Evolutionary conservation across 2,329 filamentous ascomycete genomes (phyloP), one percentile per base, ranked within the genome.

Genomic region (Paramyrothecium roridum): DNA sequence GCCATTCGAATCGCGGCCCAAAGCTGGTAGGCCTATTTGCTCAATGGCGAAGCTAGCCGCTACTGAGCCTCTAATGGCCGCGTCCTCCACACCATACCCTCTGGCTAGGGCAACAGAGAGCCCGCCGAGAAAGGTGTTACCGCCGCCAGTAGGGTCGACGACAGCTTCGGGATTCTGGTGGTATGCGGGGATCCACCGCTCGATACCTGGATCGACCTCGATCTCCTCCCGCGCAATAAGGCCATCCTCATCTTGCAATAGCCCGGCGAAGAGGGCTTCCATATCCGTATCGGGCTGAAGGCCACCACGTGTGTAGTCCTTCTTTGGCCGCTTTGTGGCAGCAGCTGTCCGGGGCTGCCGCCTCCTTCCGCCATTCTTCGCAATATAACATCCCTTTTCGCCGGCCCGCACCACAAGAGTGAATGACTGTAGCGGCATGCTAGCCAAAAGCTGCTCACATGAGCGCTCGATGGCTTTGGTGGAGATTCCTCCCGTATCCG

Each of bases 31-130:
- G 1, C 95, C 93, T 52, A 96, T 86, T 71, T 99, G 95, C 73
- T 99, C 93, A 64, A 99, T 96, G 17, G 91, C 91, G 71, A 96
- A 95, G 65, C 92, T 93, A 8, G 95, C 93, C 2, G 91, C 88
- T 7, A 98, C 81, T 48, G 84, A 88, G 4, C 87, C 95, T 84
- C 88, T 93, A 0, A 84, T 78, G 6, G 89, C 86, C 6, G 91
- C 92, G 63, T 91, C 86, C 57, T 87, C 84, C 45, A 90, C 76
- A 23, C 70, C 67, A 61, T 81, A 77, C 1, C 83, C 85, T 52
- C 88, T 75, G 33, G 79, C 86, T 61, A 88, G 72, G 1, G 78
- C 85, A 13, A 86, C 76, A 0, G 79, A 75, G 49, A 86, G 62
- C n/a, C 82, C 81, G 21, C 81, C 81, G 22, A 97, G 77, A 64